phyloP scores from a whole-genome alignment of 129 eudicot genomes.

The Logfia minima region DNA sequence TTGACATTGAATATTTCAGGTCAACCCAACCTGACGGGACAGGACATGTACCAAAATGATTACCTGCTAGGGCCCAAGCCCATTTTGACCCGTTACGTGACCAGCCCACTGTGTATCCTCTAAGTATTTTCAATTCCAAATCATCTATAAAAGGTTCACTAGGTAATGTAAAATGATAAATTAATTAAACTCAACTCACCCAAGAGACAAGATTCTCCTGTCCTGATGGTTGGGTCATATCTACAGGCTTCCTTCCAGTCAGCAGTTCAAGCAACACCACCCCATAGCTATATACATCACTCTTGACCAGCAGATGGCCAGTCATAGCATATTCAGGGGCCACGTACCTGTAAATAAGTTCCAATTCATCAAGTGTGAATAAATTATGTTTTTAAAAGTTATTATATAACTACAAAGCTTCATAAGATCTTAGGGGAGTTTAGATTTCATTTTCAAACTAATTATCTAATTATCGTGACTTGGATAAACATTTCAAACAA shows the following conservation, averaged over 20 bases:
- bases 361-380: slow-evolving; percentile 19
- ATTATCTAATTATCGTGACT: too few species aligned
- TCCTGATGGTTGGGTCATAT: slow-evolving; percentile 97
- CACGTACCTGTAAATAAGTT: slow-evolving; percentile 64
- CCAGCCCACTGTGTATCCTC: not conserved
- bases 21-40: not conserved
- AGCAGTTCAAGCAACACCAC: slow-evolving; percentile 91
- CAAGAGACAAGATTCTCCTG: slow-evolving; percentile 98
- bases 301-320: slow-evolving; percentile 92
- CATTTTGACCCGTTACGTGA: not conserved
- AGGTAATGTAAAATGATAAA: not conserved
- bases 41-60: not conserved
- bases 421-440: not conserved
- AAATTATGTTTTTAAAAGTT: slow-evolving; percentile 9
- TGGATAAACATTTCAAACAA: too few species aligned
- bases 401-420: not conserved
- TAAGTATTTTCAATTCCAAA: not conserved
- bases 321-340: slow-evolving; percentile 99
- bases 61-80: not conserved
- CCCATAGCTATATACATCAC: slow-evolving; percentile 98
- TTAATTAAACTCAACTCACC: slow-evolving; percentile 53
- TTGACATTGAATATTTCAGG: not conserved
- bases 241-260: slow-evolving; percentile 96
- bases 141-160: not conserved
- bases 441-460: too few species aligned